These are phyloP conservation scores for Scheffersomyces parashehatae DNA, from an alignment of 1,139 yeast species.

Conservation along the genomic window DNA sequence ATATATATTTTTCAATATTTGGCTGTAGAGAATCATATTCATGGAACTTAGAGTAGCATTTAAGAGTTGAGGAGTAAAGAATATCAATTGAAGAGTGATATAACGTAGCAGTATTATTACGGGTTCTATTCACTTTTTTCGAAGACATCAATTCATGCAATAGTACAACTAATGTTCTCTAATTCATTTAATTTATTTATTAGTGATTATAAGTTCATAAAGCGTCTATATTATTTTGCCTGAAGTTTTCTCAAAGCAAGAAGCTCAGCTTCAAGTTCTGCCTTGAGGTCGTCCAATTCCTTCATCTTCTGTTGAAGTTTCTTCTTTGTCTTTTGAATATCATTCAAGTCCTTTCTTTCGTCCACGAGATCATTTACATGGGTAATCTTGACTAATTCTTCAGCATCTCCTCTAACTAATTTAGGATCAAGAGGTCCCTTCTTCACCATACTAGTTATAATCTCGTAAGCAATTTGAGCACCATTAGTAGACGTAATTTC, in stretches of 20 bases:
- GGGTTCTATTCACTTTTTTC: no score
- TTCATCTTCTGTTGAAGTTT: constrained; percentile 12
- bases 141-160: neutral
- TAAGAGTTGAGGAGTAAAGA: neutral
- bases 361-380: neutral
- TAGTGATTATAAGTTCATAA: neutral
- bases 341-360: constrained; percentile 4
- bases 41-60: no score
- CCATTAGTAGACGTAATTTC: constrained; percentile 77
- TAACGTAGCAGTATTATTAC: neutral
- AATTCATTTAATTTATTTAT: neutral
- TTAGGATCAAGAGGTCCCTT: constrained; percentile 36
- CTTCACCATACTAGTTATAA: constrained; percentile 73
- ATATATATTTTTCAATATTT: no score
- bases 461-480: constrained; percentile 71
- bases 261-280: constrained; percentile 14
- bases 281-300: constrained; percentile 16
- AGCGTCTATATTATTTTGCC: neutral
- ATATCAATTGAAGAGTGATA: no score
- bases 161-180: neutral
- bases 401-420: constrained; percentile 1
- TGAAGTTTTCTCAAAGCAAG: constrained; percentile 8
- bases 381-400: constrained; percentile 2
- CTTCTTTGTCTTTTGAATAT: constrained; percentile 3
- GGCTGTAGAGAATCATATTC: no score